These are phyloP conservation scores for Penicillium sp. DNA, from an alignment of 2,329 filamentous ascomycete species.

Conservation along the genomic window DNA sequence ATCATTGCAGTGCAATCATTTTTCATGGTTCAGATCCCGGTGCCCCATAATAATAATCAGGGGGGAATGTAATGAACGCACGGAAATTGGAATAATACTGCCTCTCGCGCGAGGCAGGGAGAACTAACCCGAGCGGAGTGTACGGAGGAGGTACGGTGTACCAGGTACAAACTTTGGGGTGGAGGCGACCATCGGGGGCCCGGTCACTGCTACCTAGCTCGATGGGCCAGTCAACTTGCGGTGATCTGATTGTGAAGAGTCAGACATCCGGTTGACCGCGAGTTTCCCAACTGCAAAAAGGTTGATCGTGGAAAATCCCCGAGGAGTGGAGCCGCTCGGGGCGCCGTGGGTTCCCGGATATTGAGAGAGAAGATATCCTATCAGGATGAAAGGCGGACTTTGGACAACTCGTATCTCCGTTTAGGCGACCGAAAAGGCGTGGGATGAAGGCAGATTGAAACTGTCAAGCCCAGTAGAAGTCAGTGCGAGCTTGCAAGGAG, in stretches of 20 bases:
- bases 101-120: neutral
- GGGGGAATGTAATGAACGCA: neutral
- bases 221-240: slow-evolving; percentile 3
- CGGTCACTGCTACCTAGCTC: slow-evolving; percentile 2
- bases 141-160: too few relatives aligned
- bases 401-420: neutral
- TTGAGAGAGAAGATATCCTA: slow-evolving; percentile 1
- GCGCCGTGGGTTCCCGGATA: slow-evolving; percentile 5
- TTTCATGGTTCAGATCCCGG: neutral
- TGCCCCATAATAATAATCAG: neutral
- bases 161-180: slow-evolving; percentile 4
- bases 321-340: slow-evolving; percentile 21
- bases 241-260: neutral
- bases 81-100: neutral
- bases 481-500: neutral
- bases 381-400: neutral
- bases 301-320: slow-evolving; percentile 21
- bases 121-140: neutral
- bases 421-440: neutral
- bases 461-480: neutral
- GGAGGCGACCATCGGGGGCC: neutral
- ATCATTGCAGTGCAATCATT: neutral
- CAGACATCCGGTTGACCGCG: slow-evolving; percentile 14
- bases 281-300: slow-evolving; percentile 12
- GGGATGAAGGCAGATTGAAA: neutral